A percentile compares a stretch with the other conserved stretches of the same genome.
Evolutionary conservation across 1,284 basidiomycete species (phyloP).

Genomic region (Cutaneotrichosporon dermatis): DNA sequence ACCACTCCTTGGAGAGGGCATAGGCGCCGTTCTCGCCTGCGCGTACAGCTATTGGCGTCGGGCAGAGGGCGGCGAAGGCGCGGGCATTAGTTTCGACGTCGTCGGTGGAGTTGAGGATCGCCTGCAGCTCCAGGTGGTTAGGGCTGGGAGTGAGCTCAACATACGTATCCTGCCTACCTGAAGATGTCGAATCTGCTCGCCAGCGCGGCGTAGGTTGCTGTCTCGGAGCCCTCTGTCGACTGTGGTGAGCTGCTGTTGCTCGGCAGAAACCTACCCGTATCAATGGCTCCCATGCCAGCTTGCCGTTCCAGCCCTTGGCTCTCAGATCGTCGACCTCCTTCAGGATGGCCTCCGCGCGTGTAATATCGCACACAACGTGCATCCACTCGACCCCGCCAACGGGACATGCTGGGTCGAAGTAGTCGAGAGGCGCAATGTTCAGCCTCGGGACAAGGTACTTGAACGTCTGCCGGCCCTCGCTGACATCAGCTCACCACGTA

Average conservation of each 20-base stretch:
- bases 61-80: slow-evolving; percentile 14
- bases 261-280: slow-evolving; percentile 9
- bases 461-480: slow-evolving; percentile 59
- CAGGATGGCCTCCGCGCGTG: slow-evolving; percentile 64
- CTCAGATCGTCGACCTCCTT: slow-evolving; percentile 57
- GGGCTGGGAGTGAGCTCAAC: too few species aligned
- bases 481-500: slow-evolving; percentile 6
- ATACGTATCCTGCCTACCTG: too few species aligned
- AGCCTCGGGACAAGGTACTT: slow-evolving; percentile 71
- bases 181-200: slow-evolving; percentile 32
- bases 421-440: slow-evolving; percentile 66
- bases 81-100: slow-evolving; percentile 29
- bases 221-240: not conserved
- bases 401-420: slow-evolving; percentile 54
- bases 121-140: slow-evolving; percentile 52
- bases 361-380: slow-evolving; percentile 82
- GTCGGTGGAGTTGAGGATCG: slow-evolving; percentile 40
- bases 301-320: slow-evolving; percentile 57
- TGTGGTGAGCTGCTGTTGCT: not conserved
- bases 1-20: slow-evolving; percentile 46
- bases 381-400: slow-evolving; percentile 56
- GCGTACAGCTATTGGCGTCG: slow-evolving; percentile 60
- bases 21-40: slow-evolving; percentile 73
- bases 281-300: slow-evolving; percentile 77
- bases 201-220: slow-evolving; percentile 13